Conservation (phyloP, 2,329 filamentous ascomycete species). For the Parafenestella ontariensis region DNA sequence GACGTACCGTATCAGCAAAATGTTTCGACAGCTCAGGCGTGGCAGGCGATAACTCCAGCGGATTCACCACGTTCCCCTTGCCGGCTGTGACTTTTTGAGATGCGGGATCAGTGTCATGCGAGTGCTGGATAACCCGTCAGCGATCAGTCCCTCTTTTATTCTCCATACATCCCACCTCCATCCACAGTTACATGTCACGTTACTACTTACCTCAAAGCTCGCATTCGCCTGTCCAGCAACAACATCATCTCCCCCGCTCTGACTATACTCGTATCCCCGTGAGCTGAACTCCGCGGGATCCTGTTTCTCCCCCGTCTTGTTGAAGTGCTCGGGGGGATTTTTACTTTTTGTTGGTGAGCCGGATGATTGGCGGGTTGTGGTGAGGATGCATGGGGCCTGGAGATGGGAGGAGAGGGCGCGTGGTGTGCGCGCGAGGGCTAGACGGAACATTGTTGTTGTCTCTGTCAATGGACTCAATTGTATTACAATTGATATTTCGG, state of each 20-base stretch:
- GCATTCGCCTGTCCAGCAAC: conserved; percentile 10
- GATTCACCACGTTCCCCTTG: conserved; percentile 19
- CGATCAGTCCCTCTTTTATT: too few relatives aligned
- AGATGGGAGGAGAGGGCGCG: not conserved
- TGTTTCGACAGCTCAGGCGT: conserved; percentile 12
- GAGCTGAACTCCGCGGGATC: conserved; percentile 8
- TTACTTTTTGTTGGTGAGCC: not conserved
- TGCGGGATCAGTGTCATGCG: conserved; percentile 7
- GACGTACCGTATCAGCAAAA: conserved; percentile 8
- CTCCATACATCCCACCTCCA: too few relatives aligned
- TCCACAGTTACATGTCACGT: too few relatives aligned
- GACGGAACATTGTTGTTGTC: too few relatives aligned
- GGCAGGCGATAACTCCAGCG: conserved; percentile 17
- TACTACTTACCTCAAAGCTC: not conserved
- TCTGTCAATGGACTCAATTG: too few relatives aligned
- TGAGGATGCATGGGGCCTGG: not conserved
- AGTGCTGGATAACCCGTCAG: too few relatives aligned
- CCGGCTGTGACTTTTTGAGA: conserved; percentile 12
- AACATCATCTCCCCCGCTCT: conserved; percentile 19
- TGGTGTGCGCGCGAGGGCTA: not conserved
- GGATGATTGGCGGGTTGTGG: not conserved
- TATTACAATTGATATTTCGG: not conserved
- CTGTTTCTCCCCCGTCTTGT: not conserved
- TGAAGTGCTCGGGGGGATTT: not conserved
- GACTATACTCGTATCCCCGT: conserved; percentile 14